A percentile compares a stretch with the other conserved stretches of the same genome.
These are phyloP conservation scores for Geopyxis carbonaria DNA, from an alignment of 495 filamentous ascomycete species.

Conservation along the genomic window DNA sequence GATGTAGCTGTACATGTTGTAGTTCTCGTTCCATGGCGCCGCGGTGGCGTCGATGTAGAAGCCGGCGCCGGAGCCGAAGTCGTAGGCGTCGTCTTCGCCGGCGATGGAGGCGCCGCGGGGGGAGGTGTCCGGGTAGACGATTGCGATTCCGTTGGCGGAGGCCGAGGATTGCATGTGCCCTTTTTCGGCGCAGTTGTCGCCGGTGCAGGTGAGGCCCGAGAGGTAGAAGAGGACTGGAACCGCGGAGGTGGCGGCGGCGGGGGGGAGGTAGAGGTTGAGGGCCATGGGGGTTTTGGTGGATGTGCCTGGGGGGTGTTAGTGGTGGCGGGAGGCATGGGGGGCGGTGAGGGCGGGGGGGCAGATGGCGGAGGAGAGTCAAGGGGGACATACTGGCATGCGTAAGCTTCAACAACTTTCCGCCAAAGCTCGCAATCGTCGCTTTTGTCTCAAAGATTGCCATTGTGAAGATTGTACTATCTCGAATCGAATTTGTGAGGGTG, in stretches of 20 bases:
- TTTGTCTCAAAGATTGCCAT: conserved; percentile 70
- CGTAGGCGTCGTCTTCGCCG: conserved; percentile 69
- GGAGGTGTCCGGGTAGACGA: conserved; percentile 89
- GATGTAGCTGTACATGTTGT: conserved; percentile 90
- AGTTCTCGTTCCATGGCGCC: conserved; percentile 51
- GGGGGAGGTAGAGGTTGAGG: conserved; percentile 56
- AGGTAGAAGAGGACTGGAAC: conserved; percentile 87
- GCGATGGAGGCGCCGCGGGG: conserved; percentile 59
- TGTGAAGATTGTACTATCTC: not conserved
- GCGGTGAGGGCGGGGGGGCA: not conserved
- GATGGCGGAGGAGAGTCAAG: not conserved
- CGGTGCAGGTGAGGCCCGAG: conserved; percentile 85
- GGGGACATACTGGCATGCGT: conserved; percentile 46
- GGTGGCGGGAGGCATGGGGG: not conserved
- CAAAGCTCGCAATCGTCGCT: conserved; percentile 79
- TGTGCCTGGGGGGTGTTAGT: conserved; percentile 18
- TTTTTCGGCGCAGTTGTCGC: conserved; percentile 91
- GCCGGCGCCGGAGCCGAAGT: conserved; percentile 79
- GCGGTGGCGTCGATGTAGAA: conserved; percentile 89
- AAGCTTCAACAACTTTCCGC: conserved; percentile 88
- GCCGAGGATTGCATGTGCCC: conserved; percentile 83
- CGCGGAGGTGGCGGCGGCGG: conserved; percentile 23
- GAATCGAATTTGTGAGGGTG: not conserved
- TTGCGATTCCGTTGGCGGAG: conserved; percentile 57
- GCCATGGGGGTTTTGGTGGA: conserved; percentile 52